Percentiles rank a stretch among this genome's conserved stretches.
phyloP scores from a whole-genome alignment of 2,329 filamentous ascomycete genomes.

The Trichocomaceae sp. region DNA sequence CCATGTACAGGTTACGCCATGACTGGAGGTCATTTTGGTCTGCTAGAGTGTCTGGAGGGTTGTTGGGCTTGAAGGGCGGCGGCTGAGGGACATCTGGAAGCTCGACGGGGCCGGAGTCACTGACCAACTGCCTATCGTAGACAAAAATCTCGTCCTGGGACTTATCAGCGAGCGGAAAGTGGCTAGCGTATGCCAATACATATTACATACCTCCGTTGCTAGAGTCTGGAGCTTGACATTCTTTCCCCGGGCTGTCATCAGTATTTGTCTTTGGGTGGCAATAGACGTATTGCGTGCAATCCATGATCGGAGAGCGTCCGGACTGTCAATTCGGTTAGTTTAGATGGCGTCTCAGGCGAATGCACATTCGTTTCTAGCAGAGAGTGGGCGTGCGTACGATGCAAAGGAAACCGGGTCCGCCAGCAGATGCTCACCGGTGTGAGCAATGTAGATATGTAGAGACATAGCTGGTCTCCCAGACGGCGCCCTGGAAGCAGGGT shows the following conservation, averaged over 20 bases:
- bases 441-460: conserved; percentile 84
- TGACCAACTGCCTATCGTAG: conserved; percentile 73
- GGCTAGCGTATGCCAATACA: background rate
- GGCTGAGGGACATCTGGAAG: conserved; percentile 48
- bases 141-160: conserved; percentile 80
- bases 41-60: conserved; percentile 70
- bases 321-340: conserved; percentile 40
- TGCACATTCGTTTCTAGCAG: background rate
- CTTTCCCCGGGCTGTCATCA: conserved; percentile 77
- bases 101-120: conserved; percentile 41
- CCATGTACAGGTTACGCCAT: conserved; percentile 83
- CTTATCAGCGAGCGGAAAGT: background rate
- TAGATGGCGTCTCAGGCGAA: background rate
- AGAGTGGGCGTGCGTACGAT: conserved; percentile 54
- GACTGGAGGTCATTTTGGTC: conserved; percentile 73
- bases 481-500: conserved; percentile 21
- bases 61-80: conserved; percentile 53
- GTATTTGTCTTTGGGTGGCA: conserved; percentile 69
- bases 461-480: conserved; percentile 59
- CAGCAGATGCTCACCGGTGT: conserved; percentile 79
- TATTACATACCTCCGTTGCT: conserved; percentile 60
- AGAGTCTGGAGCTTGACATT: conserved; percentile 75
- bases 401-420: conserved; percentile 69
- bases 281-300: conserved; percentile 70
- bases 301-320: conserved; percentile 80